These are phyloP conservation scores for Chlorophyllum brunneum DNA, from an alignment of 768 basidiomycete species.

Conservation along the genomic window DNA sequence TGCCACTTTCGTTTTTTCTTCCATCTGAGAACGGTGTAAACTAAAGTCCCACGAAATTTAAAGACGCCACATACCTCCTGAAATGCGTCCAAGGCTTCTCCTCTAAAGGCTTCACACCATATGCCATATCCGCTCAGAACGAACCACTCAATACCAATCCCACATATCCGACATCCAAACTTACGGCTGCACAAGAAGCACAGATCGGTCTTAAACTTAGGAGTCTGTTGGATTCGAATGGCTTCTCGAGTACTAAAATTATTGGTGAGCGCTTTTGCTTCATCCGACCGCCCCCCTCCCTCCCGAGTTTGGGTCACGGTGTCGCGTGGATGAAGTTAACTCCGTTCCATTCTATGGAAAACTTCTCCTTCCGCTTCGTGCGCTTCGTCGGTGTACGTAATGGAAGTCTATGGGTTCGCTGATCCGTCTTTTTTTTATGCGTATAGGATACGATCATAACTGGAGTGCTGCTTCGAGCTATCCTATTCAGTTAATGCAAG, in stretches of 20 bases:
- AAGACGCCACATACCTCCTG: constrained; percentile 65
- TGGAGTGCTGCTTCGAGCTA: constrained; percentile 61
- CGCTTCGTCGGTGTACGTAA: constrained; percentile 1
- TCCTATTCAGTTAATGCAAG: constrained; percentile 58
- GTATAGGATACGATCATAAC: constrained; percentile 51
- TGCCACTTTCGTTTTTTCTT: constrained; percentile 16
- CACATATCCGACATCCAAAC: constrained; percentile 56
- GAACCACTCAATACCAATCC: constrained; percentile 47
- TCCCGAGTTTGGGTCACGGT: background rate
- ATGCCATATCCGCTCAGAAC: constrained; percentile 60
- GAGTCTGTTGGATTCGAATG: constrained; percentile 54
- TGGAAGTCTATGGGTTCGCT: background rate
- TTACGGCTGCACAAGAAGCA: constrained; percentile 49
- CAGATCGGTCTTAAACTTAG: constrained; percentile 51
- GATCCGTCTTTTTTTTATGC: background rate
- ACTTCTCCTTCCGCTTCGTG: background rate
- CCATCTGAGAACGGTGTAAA: background rate
- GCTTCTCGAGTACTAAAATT: constrained; percentile 52
- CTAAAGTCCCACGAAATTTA: background rate
- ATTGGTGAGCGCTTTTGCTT: constrained; percentile 35
- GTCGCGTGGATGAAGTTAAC: background rate
- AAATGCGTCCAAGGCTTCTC: constrained; percentile 63
- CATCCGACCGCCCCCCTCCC: no score
- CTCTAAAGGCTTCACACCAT: constrained; percentile 50
- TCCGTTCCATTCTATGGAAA: background rate